Evolutionary conservation across 139 green algal genomes (phyloP).

Genomic region (Tetraselmis chui): DNA sequence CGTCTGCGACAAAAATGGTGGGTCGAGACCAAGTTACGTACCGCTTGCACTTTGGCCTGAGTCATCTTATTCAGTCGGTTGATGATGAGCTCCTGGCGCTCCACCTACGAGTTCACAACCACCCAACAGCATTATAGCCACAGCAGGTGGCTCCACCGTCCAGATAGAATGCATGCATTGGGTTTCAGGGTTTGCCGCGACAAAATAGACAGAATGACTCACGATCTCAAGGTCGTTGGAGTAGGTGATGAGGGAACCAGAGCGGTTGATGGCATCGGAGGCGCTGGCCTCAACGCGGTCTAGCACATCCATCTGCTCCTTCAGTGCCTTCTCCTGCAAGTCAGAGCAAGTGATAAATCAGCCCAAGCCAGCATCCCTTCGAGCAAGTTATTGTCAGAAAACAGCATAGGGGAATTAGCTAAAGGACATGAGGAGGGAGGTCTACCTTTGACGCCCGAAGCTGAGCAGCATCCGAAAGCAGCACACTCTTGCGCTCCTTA

Average conservation of each 20-base stretch:
- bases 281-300: not conserved
- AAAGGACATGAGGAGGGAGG: too few relatives aligned
- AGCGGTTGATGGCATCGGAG: not conserved
- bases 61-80: not conserved
- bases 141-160: too few relatives aligned
- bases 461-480: not conserved
- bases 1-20: too few relatives aligned
- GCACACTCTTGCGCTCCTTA: not conserved
- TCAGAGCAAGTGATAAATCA: too few relatives aligned
- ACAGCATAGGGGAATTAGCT: too few relatives aligned
- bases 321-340: not conserved
- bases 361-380: not conserved
- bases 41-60: not conserved
- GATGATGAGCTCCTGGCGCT: not conserved
- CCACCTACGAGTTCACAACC: too few relatives aligned
- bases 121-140: too few relatives aligned
- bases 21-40: too few relatives aligned
- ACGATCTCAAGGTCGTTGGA: not conserved
- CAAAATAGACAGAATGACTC: too few relatives aligned
- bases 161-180: too few relatives aligned
- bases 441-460: not conserved
- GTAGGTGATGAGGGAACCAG: not conserved
- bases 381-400: too few relatives aligned
- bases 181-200: too few relatives aligned
- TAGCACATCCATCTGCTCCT: not conserved